These are phyloP conservation scores for Phytophthora multivora DNA, from an alignment of 352 stramenopile species.

Conservation along the genomic window DNA sequence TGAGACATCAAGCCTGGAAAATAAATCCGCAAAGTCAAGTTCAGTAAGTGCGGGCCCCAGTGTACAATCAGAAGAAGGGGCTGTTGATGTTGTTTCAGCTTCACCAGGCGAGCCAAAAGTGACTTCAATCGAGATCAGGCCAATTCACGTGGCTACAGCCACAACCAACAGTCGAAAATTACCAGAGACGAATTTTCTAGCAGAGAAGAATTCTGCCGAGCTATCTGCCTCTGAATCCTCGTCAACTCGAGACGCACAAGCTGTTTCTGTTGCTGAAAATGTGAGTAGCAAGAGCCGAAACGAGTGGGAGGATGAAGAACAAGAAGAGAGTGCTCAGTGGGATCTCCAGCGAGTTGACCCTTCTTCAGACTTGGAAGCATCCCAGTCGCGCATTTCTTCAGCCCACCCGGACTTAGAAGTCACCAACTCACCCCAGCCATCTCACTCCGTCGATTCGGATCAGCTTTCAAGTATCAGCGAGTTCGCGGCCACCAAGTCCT, in stretches of 20 bases:
- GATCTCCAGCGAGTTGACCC: slow-evolving; percentile 6
- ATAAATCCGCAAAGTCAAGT: not conserved
- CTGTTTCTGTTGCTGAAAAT: not conserved
- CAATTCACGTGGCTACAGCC: slow-evolving; percentile 4
- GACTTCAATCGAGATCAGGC: not conserved
- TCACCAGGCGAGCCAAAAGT: not conserved
- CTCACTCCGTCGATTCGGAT: slow-evolving; percentile 23
- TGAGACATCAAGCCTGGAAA: not conserved
- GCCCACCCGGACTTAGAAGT: not conserved
- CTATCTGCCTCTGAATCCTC: not conserved
- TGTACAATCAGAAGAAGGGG: not conserved
- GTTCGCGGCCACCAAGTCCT: slow-evolving; percentile 1
- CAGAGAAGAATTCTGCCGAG: slow-evolving; percentile 7
- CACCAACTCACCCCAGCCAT: not conserved
- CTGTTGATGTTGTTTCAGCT: not conserved
- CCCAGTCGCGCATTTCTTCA: slow-evolving; percentile 1
- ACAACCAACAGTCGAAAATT: not conserved
- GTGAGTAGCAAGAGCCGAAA: not conserved
- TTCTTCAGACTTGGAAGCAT: slow-evolving; percentile 6
- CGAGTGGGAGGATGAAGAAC: slow-evolving; percentile 9
- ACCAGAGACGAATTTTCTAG: not conserved
- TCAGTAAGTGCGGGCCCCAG: not conserved
- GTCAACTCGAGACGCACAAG: not conserved
- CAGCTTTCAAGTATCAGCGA: slow-evolving; percentile 12
- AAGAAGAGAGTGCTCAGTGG: not conserved